Conservation (phyloP, 1,139 yeast genomes). For the Nakaseomyces glabratus region DNA sequence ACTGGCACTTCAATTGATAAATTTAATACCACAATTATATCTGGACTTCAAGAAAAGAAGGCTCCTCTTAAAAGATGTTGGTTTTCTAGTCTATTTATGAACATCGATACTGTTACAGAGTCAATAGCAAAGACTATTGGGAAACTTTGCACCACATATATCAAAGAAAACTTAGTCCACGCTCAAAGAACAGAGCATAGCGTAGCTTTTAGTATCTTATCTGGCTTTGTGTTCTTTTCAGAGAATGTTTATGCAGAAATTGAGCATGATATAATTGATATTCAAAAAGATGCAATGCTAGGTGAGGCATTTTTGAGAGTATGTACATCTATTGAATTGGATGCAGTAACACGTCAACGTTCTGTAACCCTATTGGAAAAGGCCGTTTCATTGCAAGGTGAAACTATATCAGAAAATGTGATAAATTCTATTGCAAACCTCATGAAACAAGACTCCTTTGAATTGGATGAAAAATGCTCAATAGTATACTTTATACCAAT, state of each 20-base stretch:
- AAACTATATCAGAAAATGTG: conserved; percentile 19
- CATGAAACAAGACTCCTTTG: conserved; percentile 10
- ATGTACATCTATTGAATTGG: conserved; percentile 17
- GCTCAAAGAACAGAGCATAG: conserved; percentile 10
- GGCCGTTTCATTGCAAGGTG: conserved; percentile 20
- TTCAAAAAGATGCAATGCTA: conserved; percentile 13
- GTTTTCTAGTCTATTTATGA: conserved; percentile 38
- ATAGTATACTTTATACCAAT: conserved; percentile 34
- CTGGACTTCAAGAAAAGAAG: conserved; percentile 62
- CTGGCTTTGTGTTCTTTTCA: conserved; percentile 20
- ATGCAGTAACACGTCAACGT: conserved; percentile 16
- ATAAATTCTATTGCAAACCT: conserved; percentile 20
- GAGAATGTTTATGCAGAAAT: conserved; percentile 10
- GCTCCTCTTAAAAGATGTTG: conserved; percentile 56
- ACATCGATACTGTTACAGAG: conserved; percentile 34
- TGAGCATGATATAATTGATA: conserved; percentile 10
- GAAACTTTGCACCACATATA: conserved; percentile 28
- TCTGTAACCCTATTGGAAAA: conserved; percentile 16
- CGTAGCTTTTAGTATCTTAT: conserved; percentile 22
- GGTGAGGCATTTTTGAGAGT: conserved; percentile 22
- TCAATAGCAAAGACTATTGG: conserved; percentile 30
- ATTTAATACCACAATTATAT: conserved; percentile 31
- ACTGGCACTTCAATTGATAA: conserved; percentile 14
- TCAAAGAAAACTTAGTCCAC: conserved; percentile 18
- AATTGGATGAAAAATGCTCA: conserved; percentile 15